Conservation (phyloP, 768 basidiomycete species). For the Mycena galopus region DNA sequence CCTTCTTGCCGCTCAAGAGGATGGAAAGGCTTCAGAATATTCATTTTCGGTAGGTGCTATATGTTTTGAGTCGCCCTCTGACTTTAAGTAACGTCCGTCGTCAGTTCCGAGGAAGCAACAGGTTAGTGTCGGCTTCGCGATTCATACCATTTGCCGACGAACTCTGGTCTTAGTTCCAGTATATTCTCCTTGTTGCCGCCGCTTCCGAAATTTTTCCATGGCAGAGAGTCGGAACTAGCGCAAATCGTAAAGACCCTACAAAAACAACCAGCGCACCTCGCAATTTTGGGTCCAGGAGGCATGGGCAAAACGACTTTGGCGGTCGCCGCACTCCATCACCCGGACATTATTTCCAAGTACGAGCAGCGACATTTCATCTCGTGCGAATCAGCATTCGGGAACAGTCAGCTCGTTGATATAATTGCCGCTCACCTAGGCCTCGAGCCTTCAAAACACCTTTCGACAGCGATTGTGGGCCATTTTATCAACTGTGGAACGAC, state of each 20-base stretch:
- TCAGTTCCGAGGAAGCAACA: neutral
- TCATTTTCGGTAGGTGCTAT: neutral
- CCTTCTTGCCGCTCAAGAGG: neutral
- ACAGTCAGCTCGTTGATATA: neutral
- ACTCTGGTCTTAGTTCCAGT: no score
- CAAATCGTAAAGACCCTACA: neutral
- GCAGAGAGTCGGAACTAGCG: conserved; percentile 1
- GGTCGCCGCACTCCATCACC: conserved; percentile 1
- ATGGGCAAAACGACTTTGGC: conserved; percentile 24
- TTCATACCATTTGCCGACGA: no score
- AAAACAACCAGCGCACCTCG: neutral
- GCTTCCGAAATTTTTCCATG: conserved; percentile 12
- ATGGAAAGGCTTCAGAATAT: neutral
- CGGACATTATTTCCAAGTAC: conserved; percentile 2
- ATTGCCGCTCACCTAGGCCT: conserved; percentile 17
- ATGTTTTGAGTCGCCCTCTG: no score
- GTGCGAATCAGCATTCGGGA: conserved; percentile 15
- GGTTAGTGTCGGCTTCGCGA: neutral
- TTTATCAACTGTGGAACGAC: neutral
- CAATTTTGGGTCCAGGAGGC: conserved; percentile 12
- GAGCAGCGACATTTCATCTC: conserved; percentile 20
- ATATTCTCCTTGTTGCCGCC: neutral
- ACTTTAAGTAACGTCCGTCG: no score
- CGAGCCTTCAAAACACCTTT: neutral
- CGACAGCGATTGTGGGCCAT: neutral